Evolutionary conservation across 805 yeast genomes (phyloP), one percentile per base, ranked within the genome.

Genomic region (Metschnikowia borealis): DNA sequence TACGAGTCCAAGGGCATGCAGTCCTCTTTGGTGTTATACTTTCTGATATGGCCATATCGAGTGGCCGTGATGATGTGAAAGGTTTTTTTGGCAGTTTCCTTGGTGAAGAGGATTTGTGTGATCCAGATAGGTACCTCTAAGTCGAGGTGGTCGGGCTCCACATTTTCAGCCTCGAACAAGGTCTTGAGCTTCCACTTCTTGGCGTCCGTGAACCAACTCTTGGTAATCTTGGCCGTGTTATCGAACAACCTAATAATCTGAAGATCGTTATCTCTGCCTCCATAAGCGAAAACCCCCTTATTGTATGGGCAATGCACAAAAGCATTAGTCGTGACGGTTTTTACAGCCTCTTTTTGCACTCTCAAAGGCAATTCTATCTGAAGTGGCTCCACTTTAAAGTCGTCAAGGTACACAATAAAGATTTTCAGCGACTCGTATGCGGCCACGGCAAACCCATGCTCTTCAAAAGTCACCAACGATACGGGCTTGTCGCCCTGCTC

Each of bases 71-170:
- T 72, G 29, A 89, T 68, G 44, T 77, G 70, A 67, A 71, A 80
- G n/a, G 72, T 63, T 44, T 68, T 60, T 36, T 68, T 53, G 49
- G 75, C 62, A 20, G 56, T 67, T 4, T 62, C 58, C 8, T 72
- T 54, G 42, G 76, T 49, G 59, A 84, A 81, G 48, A 71, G 64
- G 42, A 89, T 74, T 49, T 78, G 75, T 5, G 83, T 78, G 37
- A 89, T 77, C 87, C 95, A 85, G 10, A 92, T 79, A 3, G 96
- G 96, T 6, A 84, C 94, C 51, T 90, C 77, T 54, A 94, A 69
- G 58, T 87, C 95, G 29, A 92, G 69, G 54, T 78, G 80, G 67
- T 86, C 87, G 58, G 88, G 84, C 52, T 85, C 81, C n/a, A 89
- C 96, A 64, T 89, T 89, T 62, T 87, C 87, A 2, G 86, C 96